Conservation (phyloP, 2,329 filamentous ascomycete genomes). For the Aureobasidium sp. region DNA sequence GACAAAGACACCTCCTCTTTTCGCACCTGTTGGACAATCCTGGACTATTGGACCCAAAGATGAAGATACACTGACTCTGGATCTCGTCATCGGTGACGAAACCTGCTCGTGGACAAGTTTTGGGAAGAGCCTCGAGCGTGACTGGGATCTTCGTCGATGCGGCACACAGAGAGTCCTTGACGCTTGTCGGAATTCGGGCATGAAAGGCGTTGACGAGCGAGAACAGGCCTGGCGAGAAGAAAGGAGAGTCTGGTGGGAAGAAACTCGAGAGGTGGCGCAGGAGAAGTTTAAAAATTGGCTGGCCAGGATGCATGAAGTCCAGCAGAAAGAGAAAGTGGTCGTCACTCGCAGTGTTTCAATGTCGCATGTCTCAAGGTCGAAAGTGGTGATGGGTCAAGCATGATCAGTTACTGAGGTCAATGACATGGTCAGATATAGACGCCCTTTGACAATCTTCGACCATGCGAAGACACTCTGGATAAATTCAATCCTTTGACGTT, state of each 20-base stretch:
- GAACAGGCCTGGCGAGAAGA: conserved; percentile 3
- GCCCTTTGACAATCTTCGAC: no score
- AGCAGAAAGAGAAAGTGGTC: background rate
- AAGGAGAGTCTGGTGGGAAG: conserved; percentile 5
- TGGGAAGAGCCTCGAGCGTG: background rate
- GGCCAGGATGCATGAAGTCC: background rate
- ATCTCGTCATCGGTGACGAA: background rate
- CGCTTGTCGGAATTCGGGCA: conserved; percentile 7
- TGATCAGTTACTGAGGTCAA: no score
- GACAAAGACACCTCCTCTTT: background rate
- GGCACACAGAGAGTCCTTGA: conserved; percentile 5
- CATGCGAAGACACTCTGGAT: no score
- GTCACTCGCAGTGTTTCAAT: background rate
- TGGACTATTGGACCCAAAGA: conserved; percentile 7
- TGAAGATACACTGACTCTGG: background rate
- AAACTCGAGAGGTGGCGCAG: background rate
- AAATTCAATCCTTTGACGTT: no score
- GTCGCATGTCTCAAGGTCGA: background rate
- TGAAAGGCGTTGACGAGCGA: conserved; percentile 1
- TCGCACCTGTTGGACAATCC: background rate
- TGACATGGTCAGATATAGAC: no score
- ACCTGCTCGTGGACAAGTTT: background rate
- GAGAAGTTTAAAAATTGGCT: background rate
- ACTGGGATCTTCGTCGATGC: background rate
- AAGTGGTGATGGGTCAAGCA: background rate